Conservation (phyloP, 2,329 filamentous ascomycete species). For the Arthroderma sp. region DNA sequence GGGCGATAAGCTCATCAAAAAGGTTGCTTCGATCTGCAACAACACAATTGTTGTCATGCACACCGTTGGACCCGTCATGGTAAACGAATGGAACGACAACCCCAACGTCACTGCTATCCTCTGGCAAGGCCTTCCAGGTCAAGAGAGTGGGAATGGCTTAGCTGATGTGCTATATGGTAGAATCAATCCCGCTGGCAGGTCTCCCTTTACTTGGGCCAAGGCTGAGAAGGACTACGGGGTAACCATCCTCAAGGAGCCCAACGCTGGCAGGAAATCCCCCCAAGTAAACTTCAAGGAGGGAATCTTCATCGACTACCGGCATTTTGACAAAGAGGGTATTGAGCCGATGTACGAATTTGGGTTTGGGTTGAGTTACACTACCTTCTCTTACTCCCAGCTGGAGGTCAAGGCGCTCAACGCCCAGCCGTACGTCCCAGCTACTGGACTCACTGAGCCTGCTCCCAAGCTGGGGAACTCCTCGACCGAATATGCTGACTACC, state of each 20-base stretch:
- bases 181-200: slow-evolving; percentile 49
- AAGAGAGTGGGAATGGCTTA: slow-evolving; percentile 63
- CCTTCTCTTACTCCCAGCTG: slow-evolving; percentile 44
- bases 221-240: slow-evolving; percentile 42
- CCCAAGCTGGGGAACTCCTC: slow-evolving; percentile 38
- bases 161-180: slow-evolving; percentile 60
- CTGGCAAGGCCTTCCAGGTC: slow-evolving; percentile 61
- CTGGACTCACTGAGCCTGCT: slow-evolving; percentile 40
- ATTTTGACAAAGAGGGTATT: slow-evolving; percentile 38
- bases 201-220: slow-evolving; percentile 48
- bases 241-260: slow-evolving; percentile 44
- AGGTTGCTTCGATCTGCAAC: slow-evolving; percentile 61
- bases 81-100: slow-evolving; percentile 48
- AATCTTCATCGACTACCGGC: slow-evolving; percentile 44
- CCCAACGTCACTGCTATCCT: slow-evolving; percentile 62
- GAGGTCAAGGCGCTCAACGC: slow-evolving; percentile 33
- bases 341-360: slow-evolving; percentile 48
- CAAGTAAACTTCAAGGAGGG: slow-evolving; percentile 50
- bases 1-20: slow-evolving; percentile 68
- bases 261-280: slow-evolving; percentile 42
- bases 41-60: slow-evolving; percentile 92
- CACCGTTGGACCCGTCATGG: slow-evolving; percentile 63
- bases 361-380: slow-evolving; percentile 47
- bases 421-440: slow-evolving; percentile 39
- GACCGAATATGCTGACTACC: slow-evolving; percentile 38